Percentiles rank a stretch among this genome's conserved stretches.
These are phyloP conservation scores for Neurospora cerealis DNA, from an alignment of 495 filamentous ascomycete species.

Conservation along the genomic window DNA sequence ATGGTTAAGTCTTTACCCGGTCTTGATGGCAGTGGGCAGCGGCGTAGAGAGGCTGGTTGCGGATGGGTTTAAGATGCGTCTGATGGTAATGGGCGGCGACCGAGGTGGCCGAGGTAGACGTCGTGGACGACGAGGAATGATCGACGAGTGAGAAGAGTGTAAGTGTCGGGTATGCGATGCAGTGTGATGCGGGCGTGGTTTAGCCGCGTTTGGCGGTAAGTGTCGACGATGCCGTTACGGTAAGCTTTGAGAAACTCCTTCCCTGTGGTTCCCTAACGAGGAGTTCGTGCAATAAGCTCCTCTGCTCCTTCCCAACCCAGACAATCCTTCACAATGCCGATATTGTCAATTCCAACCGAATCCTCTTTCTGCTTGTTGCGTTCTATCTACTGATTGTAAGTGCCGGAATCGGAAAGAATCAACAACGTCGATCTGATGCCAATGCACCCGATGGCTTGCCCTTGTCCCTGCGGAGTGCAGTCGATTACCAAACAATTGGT, in stretches of 20 bases:
- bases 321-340: too few species aligned
- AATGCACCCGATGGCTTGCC: too few species aligned
- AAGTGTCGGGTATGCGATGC: background rate
- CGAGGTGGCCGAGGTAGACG: background rate
- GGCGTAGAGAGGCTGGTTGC: too few species aligned
- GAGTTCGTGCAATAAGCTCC: too few species aligned
- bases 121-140: background rate
- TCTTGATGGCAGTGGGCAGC: too few species aligned
- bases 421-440: background rate
- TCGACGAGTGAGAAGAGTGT: background rate
- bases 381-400: background rate
- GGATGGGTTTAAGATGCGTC: background rate
- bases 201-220: background rate
- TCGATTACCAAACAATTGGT: background rate
- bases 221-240: background rate
- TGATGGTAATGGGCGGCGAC: background rate
- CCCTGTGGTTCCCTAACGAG: background rate
- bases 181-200: background rate
- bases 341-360: too few species aligned
- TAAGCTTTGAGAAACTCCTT: background rate
- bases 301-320: background rate
- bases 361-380: background rate
- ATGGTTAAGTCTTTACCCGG: background rate
- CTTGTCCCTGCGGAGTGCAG: background rate
- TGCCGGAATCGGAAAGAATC: background rate